Base-by-base conservation (phyloP, 768 basidiomycete genomes). In the Russula foetens region DNA sequence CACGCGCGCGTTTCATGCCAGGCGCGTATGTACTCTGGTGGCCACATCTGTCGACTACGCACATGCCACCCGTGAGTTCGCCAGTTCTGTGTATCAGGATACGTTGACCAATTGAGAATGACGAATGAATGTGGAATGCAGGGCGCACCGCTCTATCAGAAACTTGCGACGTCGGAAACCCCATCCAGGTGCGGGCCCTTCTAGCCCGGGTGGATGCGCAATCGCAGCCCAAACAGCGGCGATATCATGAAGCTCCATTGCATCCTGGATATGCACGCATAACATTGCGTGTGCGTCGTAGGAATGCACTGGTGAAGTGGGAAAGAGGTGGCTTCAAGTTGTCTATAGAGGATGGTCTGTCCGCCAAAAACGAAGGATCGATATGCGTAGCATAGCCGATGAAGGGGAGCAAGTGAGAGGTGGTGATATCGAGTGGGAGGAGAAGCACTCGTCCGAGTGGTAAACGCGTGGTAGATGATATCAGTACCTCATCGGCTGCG, bases 221-320 rank as follows among this genome's bases (percentile, higher is more conserved):
- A 91, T 82, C 2, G 91, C 89, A 71, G 86, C 92, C 90, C 92
- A 96, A 17, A 96, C 80, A 2, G 91, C 89, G 12, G 85, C 84
- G 47, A 93, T 88, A 67, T 98, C 94, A 67, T 98, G 94, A 57
- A 95, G 78, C 73, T 94, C 90, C 82, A 97, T 81, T 5, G 81
- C 86, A 69, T 95, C 92, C 62, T 86, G 84, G 8, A 62, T 84
- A 92, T 51, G 77, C 67, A n/a, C 83, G 59, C 87, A 95, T 92
- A 53, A 93, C 74, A 63, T 85, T 84, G 35, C 89, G 75, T 4
- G 89, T 82, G 46, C 84, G 79, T 69, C 88, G 84, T 1, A 93
- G 74, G 73, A 96, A 84, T 5, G 89, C 79, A 65, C 86, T 87
- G 7, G 90, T 90, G 69, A 94, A 90, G 70, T 91, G 87, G 7